Base-by-base conservation (phyloP, 1,139 yeast genomes). In the Casaregolazyma suthepensis region DNA sequence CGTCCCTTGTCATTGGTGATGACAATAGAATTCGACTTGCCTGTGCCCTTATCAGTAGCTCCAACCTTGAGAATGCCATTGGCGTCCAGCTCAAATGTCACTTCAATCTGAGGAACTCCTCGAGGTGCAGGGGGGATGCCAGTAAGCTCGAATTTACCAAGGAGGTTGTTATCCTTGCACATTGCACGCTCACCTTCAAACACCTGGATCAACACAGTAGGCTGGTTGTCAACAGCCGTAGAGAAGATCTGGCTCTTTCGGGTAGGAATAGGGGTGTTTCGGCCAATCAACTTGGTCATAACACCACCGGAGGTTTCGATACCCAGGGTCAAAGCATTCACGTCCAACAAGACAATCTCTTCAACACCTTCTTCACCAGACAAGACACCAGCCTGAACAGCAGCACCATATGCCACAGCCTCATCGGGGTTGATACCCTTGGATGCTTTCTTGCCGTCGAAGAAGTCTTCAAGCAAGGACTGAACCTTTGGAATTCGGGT, bases 121-220 rank as follows among this genome's bases (percentile, higher is more conserved):
- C 96, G 88, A 76, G 96, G 97, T 55, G 97, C 95, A 62, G 98
- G 96, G 69, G 98, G 97, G 63, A 91, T 91, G 71, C 96, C 96
- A 59, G 90, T 79, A 67, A 91, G 82, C 75, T 91, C 97, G 71
- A 91, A 91, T 78, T 91, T 91, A 75, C 98, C 98, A 66, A 91
- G 82, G 70, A 86, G 77, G 78, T 91, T 91, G 82, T 91, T 91
- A 76, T 91, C 97, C 78, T 88, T 88, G 60, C 95, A 89, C 79
- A 87, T 81, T 56, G 96, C 87, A 77, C 98, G 88, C 78, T 91
- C 98, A 81, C 98, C 98, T 77, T 91, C 97, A 71, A 76, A 91
- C 57, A 91, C 96, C 78, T 90, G 96, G 74, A 91, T 91, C 74
- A 89, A 80, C 61, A 91, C 98, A 71, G 95, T 91, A 63, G 96